phyloP scores from a whole-genome alignment of 163 green algal genomes.

The Scenedesmus sp. region DNA sequence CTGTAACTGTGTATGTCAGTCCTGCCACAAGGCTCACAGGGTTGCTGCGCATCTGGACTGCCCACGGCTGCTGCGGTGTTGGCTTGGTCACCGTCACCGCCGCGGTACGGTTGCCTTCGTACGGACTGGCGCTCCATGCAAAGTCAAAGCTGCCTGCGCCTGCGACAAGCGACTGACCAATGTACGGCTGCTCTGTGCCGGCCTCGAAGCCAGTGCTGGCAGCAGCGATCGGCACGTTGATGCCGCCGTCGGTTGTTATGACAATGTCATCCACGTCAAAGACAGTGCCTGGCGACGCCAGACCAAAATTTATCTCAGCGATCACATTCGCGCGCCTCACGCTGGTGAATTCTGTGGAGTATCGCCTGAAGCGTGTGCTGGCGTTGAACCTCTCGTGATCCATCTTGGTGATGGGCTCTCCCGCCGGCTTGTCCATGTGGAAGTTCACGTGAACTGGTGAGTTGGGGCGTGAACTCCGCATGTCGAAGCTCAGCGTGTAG shows the following conservation, averaged over 20 bases:
- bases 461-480: neutral
- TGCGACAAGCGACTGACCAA: neutral
- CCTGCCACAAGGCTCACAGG: neutral
- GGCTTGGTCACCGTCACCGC: neutral
- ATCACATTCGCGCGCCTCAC: neutral
- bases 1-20: neutral
- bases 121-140: neutral
- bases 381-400: neutral
- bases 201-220: neutral
- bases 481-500: conserved; percentile 3
- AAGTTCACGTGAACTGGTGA: neutral
- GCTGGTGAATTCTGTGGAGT: neutral
- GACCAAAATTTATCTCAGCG: neutral
- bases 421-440: neutral
- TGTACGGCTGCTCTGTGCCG: neutral
- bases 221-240: neutral
- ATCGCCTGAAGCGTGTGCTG: neutral
- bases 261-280: neutral
- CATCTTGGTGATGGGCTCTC: neutral
- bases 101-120: neutral
- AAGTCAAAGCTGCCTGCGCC: neutral
- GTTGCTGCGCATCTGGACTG: neutral
- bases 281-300: neutral
- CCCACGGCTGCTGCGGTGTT: neutral
- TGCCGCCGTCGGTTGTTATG: neutral